phyloP scores from a whole-genome alignment of 164 flowering plant genomes.

The Vitis vinifera region ASM3070453v1 NC_081821.1:4717001-4717500 shows the following conservation, averaged over 20 bases:
- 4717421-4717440: slow-evolving; percentile 65
- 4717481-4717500: slow-evolving; percentile 1
- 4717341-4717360: slow-evolving; percentile 77
- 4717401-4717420: slow-evolving; percentile 58
- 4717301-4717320: slow-evolving; percentile 53
- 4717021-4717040: neutral
- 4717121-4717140: neutral
- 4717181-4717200: neutral
- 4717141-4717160: neutral
- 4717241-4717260: slow-evolving; percentile 56
- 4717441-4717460: slow-evolving; percentile 47
- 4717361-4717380: slow-evolving; percentile 75
- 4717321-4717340: slow-evolving; percentile 62
- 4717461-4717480: neutral
- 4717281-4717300: slow-evolving; percentile 72
- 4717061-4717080: neutral
- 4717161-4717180: neutral
- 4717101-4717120: neutral
- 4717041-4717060: neutral
- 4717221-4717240: neutral
- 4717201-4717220: neutral
- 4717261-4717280: slow-evolving; percentile 67
- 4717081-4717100: neutral
- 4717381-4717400: slow-evolving; percentile 77
- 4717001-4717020: neutral